These are phyloP conservation scores for Sporothrix pseudoabietina DNA, from an alignment of 2,329 filamentous ascomycete species.

Conservation along the genomic window DNA sequence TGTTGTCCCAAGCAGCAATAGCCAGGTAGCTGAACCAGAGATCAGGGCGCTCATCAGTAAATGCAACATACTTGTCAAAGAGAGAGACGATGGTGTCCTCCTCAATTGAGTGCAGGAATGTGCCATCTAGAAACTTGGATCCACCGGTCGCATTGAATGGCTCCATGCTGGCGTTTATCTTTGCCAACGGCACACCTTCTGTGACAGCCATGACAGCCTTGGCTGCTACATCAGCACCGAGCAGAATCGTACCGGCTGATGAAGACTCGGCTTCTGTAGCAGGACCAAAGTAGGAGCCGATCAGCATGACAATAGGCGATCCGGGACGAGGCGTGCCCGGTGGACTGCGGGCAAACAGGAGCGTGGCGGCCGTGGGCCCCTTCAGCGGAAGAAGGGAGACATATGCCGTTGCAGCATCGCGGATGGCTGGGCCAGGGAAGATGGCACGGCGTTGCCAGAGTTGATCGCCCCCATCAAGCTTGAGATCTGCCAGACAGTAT, in stretches of 20 bases:
- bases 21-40: neutral
- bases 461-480: slow-evolving; percentile 38
- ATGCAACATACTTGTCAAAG: slow-evolving; percentile 18
- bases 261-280: neutral
- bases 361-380: neutral
- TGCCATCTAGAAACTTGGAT: neutral
- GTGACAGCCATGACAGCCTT: slow-evolving; percentile 8
- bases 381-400: neutral
- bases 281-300: slow-evolving; percentile 11
- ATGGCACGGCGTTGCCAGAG: slow-evolving; percentile 42
- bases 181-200: slow-evolving; percentile 1
- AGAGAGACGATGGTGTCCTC: slow-evolving; percentile 16
- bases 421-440: slow-evolving; percentile 38
- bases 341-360: neutral
- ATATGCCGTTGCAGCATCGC: neutral
- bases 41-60: slow-evolving; percentile 14
- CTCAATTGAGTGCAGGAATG: neutral
- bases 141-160: neutral
- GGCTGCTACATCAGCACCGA: neutral
- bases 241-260: neutral
- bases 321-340: neutral
- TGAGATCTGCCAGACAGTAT: slow-evolving; percentile 37
- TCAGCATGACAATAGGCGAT: neutral
- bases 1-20: slow-evolving; percentile 21
- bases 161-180: neutral